A percentile compares a stretch with the other conserved stretches of the same genome.
Conservation (phyloP, 2,329 filamentous ascomycete species). For the Acephala macrosclerotiorum region DNA sequence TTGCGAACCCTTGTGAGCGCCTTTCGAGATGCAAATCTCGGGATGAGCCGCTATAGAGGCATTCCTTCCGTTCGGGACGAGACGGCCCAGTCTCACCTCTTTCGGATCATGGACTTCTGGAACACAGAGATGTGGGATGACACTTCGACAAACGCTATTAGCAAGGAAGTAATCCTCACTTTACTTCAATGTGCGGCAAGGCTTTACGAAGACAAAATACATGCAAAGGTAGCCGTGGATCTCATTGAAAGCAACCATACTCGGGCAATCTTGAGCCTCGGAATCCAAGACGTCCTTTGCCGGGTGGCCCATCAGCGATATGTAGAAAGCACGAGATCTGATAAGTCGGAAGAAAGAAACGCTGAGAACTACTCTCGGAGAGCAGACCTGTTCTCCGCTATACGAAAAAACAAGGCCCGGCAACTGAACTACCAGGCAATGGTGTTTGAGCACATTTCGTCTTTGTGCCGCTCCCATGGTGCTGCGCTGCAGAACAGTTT, state of each 20-base stretch:
- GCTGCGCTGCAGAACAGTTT: constrained; percentile 23
- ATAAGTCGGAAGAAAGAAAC: constrained; percentile 18
- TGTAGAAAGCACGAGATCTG: constrained; percentile 20
- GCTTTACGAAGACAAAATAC: constrained; percentile 23
- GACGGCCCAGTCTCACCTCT: constrained; percentile 20
- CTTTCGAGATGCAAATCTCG: constrained; percentile 18
- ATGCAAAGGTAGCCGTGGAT: constrained; percentile 20
- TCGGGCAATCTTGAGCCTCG: constrained; percentile 23
- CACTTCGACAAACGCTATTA: constrained; percentile 23
- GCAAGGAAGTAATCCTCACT: constrained; percentile 28
- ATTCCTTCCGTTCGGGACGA: constrained; percentile 15
- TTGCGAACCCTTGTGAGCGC: constrained; percentile 19
- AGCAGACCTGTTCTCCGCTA: constrained; percentile 21
- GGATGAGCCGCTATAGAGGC: constrained; percentile 15
- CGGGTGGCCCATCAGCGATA: constrained; percentile 19
- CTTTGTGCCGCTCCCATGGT: constrained; percentile 17
- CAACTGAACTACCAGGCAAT: constrained; percentile 21
- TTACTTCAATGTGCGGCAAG: constrained; percentile 26
- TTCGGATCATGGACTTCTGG: constrained; percentile 23
- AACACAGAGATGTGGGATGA: constrained; percentile 24
- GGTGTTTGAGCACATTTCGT: constrained; percentile 20
- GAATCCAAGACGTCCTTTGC: constrained; percentile 23
- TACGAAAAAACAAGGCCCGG: constrained; percentile 22
- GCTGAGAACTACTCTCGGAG: constrained; percentile 13
- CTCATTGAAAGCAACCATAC: constrained; percentile 23